Evolutionary conservation across 78 protist genomes (phyloP).

Genomic region (Dictyostelium firmibasis): DNA sequence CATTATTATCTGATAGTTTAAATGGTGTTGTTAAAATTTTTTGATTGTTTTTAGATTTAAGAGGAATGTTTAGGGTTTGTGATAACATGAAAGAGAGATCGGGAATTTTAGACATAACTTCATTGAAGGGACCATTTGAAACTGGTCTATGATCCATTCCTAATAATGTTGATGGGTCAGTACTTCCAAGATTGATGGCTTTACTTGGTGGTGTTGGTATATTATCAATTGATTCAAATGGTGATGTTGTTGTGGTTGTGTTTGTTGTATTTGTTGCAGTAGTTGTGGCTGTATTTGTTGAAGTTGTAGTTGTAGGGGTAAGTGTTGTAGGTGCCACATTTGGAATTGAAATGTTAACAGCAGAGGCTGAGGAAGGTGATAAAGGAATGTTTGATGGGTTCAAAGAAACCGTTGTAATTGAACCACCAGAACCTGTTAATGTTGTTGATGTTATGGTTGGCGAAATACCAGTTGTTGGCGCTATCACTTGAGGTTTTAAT

Average conservation of each 20-base stretch:
- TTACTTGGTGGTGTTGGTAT: slow-evolving; percentile 19
- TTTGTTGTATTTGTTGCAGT: neutral
- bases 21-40: slow-evolving; percentile 42
- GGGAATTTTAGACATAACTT: slow-evolving; percentile 58
- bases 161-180: slow-evolving; percentile 20
- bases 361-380: neutral
- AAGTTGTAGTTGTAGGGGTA: neutral
- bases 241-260: neutral
- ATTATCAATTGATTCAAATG: slow-evolving; percentile 11
- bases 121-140: slow-evolving; percentile 19
- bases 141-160: slow-evolving; percentile 4
- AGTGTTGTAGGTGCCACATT: neutral
- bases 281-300: neutral
- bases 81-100: slow-evolving; percentile 57
- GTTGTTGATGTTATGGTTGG: neutral
- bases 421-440: neutral
- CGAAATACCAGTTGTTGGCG: neutral
- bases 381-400: neutral
- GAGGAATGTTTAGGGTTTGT: slow-evolving; percentile 15
- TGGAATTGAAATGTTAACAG: neutral
- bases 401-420: neutral
- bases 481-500: slow-evolving; percentile 3
- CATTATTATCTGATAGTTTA: neutral
- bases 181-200: slow-evolving; percentile 13
- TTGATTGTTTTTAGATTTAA: neutral